phyloP scores from a whole-genome alignment of 805 yeast species.

The Candida sithepensis region DNA sequence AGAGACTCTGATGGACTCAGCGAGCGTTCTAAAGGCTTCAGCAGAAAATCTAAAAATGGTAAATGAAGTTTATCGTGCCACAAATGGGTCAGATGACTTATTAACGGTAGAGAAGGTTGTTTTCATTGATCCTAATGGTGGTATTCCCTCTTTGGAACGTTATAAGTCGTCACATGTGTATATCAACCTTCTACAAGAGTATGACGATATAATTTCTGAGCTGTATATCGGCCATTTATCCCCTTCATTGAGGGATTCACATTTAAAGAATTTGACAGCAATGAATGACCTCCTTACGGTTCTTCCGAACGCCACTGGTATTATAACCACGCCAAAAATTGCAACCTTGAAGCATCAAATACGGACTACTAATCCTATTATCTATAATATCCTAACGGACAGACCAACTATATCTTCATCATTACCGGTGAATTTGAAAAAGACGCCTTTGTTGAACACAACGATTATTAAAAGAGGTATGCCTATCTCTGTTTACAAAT shows the following conservation, averaged over 20 bases:
- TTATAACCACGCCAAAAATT: slow-evolving; percentile 79
- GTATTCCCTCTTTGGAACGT: slow-evolving; percentile 85
- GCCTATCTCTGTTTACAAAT: slow-evolving; percentile 43
- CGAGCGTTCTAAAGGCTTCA: slow-evolving; percentile 38
- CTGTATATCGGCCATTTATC: slow-evolving; percentile 53
- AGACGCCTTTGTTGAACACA: slow-evolving; percentile 65
- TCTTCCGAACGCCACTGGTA: slow-evolving; percentile 61
- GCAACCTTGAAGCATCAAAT: slow-evolving; percentile 44
- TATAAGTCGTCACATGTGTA: slow-evolving; percentile 81
- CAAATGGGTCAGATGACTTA: slow-evolving; percentile 29
- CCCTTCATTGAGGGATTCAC: slow-evolving; percentile 46
- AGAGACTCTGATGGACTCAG: slow-evolving; percentile 35
- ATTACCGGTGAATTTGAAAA: slow-evolving; percentile 60
- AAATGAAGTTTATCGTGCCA: slow-evolving; percentile 16
- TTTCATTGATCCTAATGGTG: slow-evolving; percentile 79
- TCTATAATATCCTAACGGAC: slow-evolving; percentile 88
- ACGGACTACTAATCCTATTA: slow-evolving; percentile 68
- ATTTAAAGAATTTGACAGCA: slow-evolving; percentile 60
- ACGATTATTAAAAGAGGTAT: slow-evolving; percentile 79
- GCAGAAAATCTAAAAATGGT: slow-evolving; percentile 32
- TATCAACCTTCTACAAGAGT: slow-evolving; percentile 82
- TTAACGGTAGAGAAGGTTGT: slow-evolving; percentile 77
- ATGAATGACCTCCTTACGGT: slow-evolving; percentile 54
- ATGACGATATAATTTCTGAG: slow-evolving; percentile 59
- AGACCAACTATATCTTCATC: slow-evolving; percentile 89